Evolutionary conservation across 2,329 filamentous ascomycete genomes (phyloP).

Genomic region (Xylaria sp.): DNA sequence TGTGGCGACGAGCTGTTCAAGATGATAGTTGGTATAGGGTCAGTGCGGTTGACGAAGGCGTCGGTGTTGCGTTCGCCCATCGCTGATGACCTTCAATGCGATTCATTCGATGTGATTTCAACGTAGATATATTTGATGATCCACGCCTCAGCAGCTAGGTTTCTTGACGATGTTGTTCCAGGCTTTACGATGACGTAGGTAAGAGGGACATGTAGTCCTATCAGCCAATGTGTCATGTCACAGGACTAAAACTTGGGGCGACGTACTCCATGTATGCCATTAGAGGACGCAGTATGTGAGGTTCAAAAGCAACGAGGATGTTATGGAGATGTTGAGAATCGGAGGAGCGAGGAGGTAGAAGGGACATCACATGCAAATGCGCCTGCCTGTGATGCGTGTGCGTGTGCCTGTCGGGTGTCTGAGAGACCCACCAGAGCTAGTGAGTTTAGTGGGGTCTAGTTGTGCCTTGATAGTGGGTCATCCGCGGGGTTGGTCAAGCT

Average conservation of each 20-base stretch:
- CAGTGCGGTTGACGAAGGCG: constrained; percentile 43
- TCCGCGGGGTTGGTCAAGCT: constrained; percentile 16
- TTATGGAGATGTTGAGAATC: not conserved
- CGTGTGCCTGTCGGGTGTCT: not conserved
- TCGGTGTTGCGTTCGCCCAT: constrained; percentile 39
- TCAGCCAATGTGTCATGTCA: not conserved
- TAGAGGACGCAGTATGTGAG: not conserved
- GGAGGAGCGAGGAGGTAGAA: not conserved
- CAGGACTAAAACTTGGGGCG: not conserved
- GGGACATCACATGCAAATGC: constrained; percentile 24
- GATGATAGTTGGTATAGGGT: constrained; percentile 40
- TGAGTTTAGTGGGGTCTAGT: not conserved
- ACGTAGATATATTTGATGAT: no score
- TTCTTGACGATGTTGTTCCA: not conserved
- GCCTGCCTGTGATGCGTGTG: not conserved
- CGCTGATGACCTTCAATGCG: not conserved
- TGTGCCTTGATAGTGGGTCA: not conserved
- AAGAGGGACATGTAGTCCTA: not conserved
- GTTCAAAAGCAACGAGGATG: not conserved
- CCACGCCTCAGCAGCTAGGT: no score
- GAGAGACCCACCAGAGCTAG: not conserved
- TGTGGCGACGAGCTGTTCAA: constrained; percentile 34
- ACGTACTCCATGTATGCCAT: not conserved
- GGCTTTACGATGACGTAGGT: constrained; percentile 32
- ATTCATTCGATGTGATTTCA: not conserved